Percentiles rank a stretch among this genome's conserved stretches.
These are phyloP conservation scores for Fusarium sp. DNA, from an alignment of 2,329 filamentous ascomycete genomes.

Conservation along the genomic window DNA sequence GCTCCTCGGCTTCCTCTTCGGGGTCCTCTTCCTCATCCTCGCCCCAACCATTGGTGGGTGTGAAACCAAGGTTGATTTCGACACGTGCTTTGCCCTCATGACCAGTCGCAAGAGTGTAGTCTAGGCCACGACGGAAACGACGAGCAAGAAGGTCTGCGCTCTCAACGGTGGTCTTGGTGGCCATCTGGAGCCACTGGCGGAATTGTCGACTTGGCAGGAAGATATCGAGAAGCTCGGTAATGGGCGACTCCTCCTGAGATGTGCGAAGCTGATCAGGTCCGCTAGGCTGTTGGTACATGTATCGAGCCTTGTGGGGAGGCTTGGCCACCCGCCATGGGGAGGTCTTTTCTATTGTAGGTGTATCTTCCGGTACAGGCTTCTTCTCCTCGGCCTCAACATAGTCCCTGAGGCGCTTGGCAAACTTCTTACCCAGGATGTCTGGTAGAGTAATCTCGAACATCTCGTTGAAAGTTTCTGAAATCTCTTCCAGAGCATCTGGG, in stretches of 20 bases:
- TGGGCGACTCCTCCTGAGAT: slow-evolving; percentile 62
- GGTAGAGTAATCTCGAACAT: slow-evolving; percentile 86
- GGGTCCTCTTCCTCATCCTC: slow-evolving; percentile 66
- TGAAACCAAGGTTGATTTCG: slow-evolving; percentile 88
- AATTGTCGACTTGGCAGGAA: slow-evolving; percentile 88
- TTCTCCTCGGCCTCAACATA: slow-evolving; percentile 76
- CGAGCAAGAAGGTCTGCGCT: slow-evolving; percentile 83
- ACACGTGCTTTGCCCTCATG: slow-evolving; percentile 82
- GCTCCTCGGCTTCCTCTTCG: slow-evolving; percentile 49
- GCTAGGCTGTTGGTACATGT: slow-evolving; percentile 77
- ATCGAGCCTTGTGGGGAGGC: slow-evolving; percentile 96
- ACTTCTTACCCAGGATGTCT: slow-evolving; percentile 81
- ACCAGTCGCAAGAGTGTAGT: slow-evolving; percentile 93
- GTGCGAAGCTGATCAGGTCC: slow-evolving; percentile 52
- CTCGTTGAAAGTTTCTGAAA: slow-evolving; percentile 82
- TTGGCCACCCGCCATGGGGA: slow-evolving; percentile 79
- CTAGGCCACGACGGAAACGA: slow-evolving; percentile 84
- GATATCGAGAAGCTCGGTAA: slow-evolving; percentile 82
- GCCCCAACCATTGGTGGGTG: slow-evolving; percentile 87
- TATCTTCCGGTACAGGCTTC: slow-evolving; percentile 57
- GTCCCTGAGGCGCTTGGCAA: slow-evolving; percentile 74
- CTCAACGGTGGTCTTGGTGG: slow-evolving; percentile 79
- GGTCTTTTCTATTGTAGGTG: slow-evolving; percentile 66
- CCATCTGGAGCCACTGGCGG: slow-evolving; percentile 86
- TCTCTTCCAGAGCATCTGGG: slow-evolving; percentile 87